Percentiles rank a stretch among this genome's conserved stretches.
phyloP scores from a whole-genome alignment of 768 basidiomycete genomes.

The Suillus sp. region DNA sequence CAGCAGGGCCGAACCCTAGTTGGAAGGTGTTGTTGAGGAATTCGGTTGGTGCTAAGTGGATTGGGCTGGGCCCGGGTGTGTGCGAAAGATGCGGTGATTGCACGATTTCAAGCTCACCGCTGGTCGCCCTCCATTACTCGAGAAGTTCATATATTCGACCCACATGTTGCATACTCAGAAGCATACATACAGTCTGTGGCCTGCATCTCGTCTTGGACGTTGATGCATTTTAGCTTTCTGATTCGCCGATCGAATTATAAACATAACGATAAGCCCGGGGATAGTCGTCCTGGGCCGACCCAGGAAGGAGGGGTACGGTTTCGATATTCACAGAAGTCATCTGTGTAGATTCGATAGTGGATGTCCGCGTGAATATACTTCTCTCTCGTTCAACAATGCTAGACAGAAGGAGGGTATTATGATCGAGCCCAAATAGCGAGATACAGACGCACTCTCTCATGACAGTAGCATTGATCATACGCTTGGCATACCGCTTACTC shows the following conservation, averaged over 20 bases:
- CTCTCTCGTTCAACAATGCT: constrained; percentile 63
- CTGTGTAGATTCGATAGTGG: constrained; percentile 36
- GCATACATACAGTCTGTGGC: too few relatives aligned
- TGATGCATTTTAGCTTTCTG: background rate
- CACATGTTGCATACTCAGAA: too few relatives aligned
- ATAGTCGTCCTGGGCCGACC: background rate
- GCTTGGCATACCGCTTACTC: constrained; percentile 70
- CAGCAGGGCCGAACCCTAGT: too few relatives aligned
- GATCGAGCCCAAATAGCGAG: background rate
- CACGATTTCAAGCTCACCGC: too few relatives aligned
- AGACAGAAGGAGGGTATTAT: background rate
- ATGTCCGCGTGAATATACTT: constrained; percentile 27
- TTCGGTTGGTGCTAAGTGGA: too few relatives aligned
- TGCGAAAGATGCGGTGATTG: too few relatives aligned
- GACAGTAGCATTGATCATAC: constrained; percentile 69
- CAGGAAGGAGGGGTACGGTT: background rate
- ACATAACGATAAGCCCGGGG: background rate
- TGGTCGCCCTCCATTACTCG: too few relatives aligned
- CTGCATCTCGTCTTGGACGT: too few relatives aligned
- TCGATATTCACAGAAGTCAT: background rate
- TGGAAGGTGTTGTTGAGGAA: too few relatives aligned
- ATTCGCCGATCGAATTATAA: background rate
- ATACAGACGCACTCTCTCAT: constrained; percentile 67
- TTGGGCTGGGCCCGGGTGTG: too few relatives aligned
- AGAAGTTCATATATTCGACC: too few relatives aligned